Evolutionary conservation across 2,329 filamentous ascomycete species (phyloP).

Genomic region (Hypoxylon rubiginosum): DNA sequence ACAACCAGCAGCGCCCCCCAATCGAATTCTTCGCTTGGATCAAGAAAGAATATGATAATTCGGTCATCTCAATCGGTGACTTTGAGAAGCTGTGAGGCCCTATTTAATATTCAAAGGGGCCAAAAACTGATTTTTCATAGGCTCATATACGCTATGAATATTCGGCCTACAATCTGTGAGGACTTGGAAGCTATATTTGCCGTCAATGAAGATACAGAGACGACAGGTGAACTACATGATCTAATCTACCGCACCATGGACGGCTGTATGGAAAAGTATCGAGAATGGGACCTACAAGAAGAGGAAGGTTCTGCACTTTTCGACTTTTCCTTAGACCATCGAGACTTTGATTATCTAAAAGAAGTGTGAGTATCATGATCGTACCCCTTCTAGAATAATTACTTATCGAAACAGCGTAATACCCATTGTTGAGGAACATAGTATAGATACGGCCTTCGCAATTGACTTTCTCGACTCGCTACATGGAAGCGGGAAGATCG

Average conservation of each 20-base stretch:
- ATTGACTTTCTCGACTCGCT: slow-evolving; percentile 30
- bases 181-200: slow-evolving; percentile 27
- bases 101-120: background rate
- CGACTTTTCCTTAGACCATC: slow-evolving; percentile 25
- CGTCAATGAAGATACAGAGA: slow-evolving; percentile 26
- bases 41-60: slow-evolving; percentile 14
- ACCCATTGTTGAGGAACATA: slow-evolving; percentile 8
- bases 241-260: slow-evolving; percentile 17
- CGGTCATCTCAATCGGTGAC: slow-evolving; percentile 5
- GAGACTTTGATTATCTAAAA: slow-evolving; percentile 28
- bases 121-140: slow-evolving; percentile 27
- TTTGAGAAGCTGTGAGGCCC: slow-evolving; percentile 25
- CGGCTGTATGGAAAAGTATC: background rate
- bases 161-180: slow-evolving; percentile 13
- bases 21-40: slow-evolving; percentile 27
- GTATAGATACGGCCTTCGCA: slow-evolving; percentile 27
- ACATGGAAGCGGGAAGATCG: slow-evolving; percentile 21
- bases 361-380: slow-evolving; percentile 31
- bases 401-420: slow-evolving; percentile 27
- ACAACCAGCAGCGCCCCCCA: slow-evolving; percentile 5
- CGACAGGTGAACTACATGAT: slow-evolving; percentile 13
- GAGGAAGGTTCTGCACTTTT: slow-evolving; percentile 40
- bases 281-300: slow-evolving; percentile 9
- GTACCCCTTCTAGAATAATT: background rate
- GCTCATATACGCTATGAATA: slow-evolving; percentile 9